These are phyloP conservation scores for Pythium rhizo-oryzae DNA, from an alignment of 352 stramenopile genomes.

Conservation along the genomic window DNA sequence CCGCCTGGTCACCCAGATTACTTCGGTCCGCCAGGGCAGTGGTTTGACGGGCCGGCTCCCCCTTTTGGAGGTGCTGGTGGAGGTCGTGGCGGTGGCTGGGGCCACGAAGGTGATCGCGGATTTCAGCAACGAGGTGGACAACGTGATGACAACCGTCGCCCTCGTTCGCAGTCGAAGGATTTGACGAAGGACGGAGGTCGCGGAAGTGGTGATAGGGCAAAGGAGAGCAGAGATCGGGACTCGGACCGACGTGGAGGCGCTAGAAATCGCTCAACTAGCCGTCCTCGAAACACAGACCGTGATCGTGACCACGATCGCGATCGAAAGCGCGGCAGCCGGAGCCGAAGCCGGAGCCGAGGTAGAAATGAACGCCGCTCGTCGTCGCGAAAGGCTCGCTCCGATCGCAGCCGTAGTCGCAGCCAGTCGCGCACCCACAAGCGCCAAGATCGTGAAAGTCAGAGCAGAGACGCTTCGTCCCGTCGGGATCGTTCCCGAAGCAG, in stretches of 20 bases:
- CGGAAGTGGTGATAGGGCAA: conserved; percentile 29
- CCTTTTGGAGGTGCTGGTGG: conserved; percentile 48
- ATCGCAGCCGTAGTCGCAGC: conserved; percentile 60
- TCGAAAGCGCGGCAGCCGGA: conserved; percentile 35
- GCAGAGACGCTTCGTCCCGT: conserved; percentile 30
- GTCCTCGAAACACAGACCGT: conserved; percentile 27
- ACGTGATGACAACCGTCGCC: conserved; percentile 46
- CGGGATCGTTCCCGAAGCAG: conserved; percentile 47
- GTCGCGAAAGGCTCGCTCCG: conserved; percentile 34
- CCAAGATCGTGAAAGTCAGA: conserved; percentile 38
- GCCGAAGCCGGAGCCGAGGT: conserved; percentile 37
- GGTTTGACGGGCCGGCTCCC: conserved; percentile 66
- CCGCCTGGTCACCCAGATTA: conserved; percentile 77
- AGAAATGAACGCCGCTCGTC: conserved; percentile 19
- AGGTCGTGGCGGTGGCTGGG: conserved; percentile 44
- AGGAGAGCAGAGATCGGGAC: conserved; percentile 35
- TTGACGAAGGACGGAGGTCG: conserved; percentile 35
- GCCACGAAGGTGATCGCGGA: conserved; percentile 47
- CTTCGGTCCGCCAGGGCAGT: conserved; percentile 67
- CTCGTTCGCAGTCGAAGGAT: conserved; percentile 50
- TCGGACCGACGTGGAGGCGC: conserved; percentile 11
- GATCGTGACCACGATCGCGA: conserved; percentile 11
- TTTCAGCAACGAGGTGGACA: conserved; percentile 30
- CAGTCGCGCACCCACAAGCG: conserved; percentile 48
- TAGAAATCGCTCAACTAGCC: conserved; percentile 34